Base-by-base conservation (phyloP, 2,329 filamentous ascomycete genomes). In the Pochonia chlamydosporia region DNA sequence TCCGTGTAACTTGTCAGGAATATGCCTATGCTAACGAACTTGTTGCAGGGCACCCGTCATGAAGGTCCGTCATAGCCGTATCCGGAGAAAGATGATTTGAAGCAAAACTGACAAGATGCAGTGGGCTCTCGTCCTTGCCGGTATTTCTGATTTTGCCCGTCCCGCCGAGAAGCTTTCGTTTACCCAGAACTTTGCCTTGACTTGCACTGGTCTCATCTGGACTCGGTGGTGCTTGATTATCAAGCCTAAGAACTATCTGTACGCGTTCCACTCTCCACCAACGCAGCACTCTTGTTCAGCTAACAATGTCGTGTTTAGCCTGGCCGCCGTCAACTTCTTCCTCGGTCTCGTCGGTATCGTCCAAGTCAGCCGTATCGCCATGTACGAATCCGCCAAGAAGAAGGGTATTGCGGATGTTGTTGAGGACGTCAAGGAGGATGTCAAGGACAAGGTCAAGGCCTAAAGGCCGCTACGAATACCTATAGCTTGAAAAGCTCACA, bases 201-300 rank as follows among this genome's bases (percentile, higher is more conserved):
- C 89, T 64, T 84, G 84, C 59, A 99, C 93, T 9, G 93, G 93
- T 56, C 71, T 87, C 55, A 99, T 99, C 78, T 99, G 93, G 93
- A 99, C 93, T 40, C 82, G 93, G 57, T 99, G 93, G 93, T 99
- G 93, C 78, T 78, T 97, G 65, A 87, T 99, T 68, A 99, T 99
- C 72, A 90, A 84, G 70, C 93, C 93, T 49, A 84, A 83, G 71
- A 99, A 99, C 77, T 73, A 90, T 62, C 85, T 96, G 85, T 89
- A 73, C 41, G 83, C 72, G 9, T 26, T 11, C 28, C 25, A 21
- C 23, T 1, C n/a, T 33, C 24, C 18, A 3, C 26, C 11, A n/a
- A n/a, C n/a, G n/a, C n/a, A n/a, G n/a, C n/a, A n/a, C n/a, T n/a
- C n/a, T n/a, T n/a, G n/a, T n/a, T n/a, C n/a, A n/a, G n/a, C n/a